Evolutionary conservation across 1,139 yeast species (phyloP), one percentile per base, ranked within the genome.

Genomic region (Magnusiomyces sp.): DNA sequence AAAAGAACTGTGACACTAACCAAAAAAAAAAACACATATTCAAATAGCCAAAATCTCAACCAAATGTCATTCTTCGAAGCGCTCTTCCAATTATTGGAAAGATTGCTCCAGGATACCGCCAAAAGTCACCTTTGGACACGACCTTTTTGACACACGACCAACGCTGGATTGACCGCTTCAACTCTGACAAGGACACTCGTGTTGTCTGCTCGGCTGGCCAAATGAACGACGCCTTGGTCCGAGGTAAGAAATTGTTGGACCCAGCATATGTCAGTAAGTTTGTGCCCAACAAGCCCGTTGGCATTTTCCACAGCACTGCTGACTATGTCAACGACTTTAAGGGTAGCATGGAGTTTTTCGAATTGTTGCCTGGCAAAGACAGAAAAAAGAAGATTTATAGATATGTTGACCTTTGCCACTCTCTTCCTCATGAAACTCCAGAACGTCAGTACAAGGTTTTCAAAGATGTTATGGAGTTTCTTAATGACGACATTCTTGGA

Each of bases 181-280:
- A 19, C 2, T 27, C 36, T 16, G 46, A 44, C 16, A 27, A 27
- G 4, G 13, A 37, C 29, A 11, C 33, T 14, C 58, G 70, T 74
- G 56, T 76, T 45, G 55, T 70, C 31, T 77, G 80, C 33, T 68
- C 81, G 0, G 68, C 79, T 37, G 68, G 72, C 50, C 77, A 77
- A 63, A 69, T 82, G 54, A 66, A 78, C 62, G 95, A 83, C 57
- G 82, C 87, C 74, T 62, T 87, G 45, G 65, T 62, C 20, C 73
- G 95, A 50, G 94, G 94, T 10, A 72, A 72, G 57, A 67, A 68
- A 34, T 70, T 83, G 53, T 62, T 73, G 49, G 67, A 72, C 39
- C 67, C 73, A 3, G 69, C 69, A 2, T 69, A 71, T 56, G 77
- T 73, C 33, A 55, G 69, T 23, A 68, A 71, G 51, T 76, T 75